Evolutionary conservation across 257 asterid species (phyloP).

Genomic region (Linderniella brevidens): DNA sequence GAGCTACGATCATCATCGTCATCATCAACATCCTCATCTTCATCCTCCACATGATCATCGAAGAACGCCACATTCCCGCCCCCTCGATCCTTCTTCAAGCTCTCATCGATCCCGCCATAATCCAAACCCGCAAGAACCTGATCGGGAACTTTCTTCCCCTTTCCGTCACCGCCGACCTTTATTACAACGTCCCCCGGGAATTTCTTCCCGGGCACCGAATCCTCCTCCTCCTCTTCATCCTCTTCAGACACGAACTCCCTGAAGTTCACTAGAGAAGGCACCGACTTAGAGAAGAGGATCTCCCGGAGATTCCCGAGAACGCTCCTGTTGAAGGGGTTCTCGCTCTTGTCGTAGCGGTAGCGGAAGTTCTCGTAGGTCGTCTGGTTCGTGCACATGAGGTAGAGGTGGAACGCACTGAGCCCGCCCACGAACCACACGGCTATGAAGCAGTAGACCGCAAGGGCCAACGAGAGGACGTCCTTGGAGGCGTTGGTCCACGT

Average conservation of each 20-base stretch:
- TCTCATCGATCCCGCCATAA: conserved; percentile 27
- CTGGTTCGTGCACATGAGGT: conserved; percentile 72
- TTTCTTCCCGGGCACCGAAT: conserved; percentile 26
- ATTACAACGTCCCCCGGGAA: conserved; percentile 22
- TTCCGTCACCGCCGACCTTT: conserved; percentile 26
- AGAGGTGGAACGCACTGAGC: conserved; percentile 62
- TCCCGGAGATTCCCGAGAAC: conserved; percentile 42
- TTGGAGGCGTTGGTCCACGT: conserved; percentile 40
- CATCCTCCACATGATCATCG: too few species aligned
- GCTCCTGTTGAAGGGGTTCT: conserved; percentile 58
- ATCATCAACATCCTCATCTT: not conserved
- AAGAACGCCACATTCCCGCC: too few species aligned
- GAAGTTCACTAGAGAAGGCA: conserved; percentile 42
- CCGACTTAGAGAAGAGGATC: conserved; percentile 31
- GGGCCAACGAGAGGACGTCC: conserved; percentile 38
- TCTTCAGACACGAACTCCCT: conserved; percentile 59
- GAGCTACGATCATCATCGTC: conserved; percentile 8
- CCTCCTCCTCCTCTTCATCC: conserved; percentile 20
- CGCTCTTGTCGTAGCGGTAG: conserved; percentile 69
- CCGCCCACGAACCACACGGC: conserved; percentile 93
- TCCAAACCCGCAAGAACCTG: conserved; percentile 34
- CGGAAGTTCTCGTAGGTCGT: conserved; percentile 84
- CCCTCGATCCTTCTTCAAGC: conserved; percentile 20
- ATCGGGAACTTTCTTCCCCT: conserved; percentile 45
- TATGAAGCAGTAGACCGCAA: conserved; percentile 59